Base-by-base conservation (phyloP, 1,284 basidiomycete genomes). In the Gomphus sp. region DNA sequence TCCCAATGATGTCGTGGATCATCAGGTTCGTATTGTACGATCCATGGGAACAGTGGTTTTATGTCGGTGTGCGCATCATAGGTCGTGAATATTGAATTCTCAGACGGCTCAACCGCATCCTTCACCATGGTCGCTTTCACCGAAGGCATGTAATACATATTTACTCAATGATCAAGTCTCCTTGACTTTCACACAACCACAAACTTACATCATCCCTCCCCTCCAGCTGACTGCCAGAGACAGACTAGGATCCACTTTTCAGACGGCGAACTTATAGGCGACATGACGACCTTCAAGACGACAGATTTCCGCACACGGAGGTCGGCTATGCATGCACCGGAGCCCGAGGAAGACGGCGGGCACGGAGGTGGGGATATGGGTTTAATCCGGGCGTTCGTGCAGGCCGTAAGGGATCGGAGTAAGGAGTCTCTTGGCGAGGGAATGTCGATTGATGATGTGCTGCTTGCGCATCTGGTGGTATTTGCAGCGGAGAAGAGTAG, bases 71-170 rank as follows among this genome's bases (percentile, higher is more conserved):
- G 28, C 14, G 16, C 25, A 11, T 45, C n/a, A 6, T 60, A 81
- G 78, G 83, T 91, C 48, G 90, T 92, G 62, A 92, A 91, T 68
- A 72, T 93, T 61, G 86, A 91, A 67, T 92, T 89, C 70, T 82
- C 85, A 22, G 82, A 80, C 53, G 88, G 89, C 28, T 76, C 80
- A 25, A 92, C 90, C 0, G 87, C 80, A 3, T 87, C 85, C 0
- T 88, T 93, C 70, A 91, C 89, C 18, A 91, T 93, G 89, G 79
- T 89, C 56, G 89, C 88, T 1, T 87, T 80, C 65, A 87, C 85
- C 3, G 58, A 59, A 55, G 58, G 58, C 54, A 50, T 31, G 52
- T 48, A n/a, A n/a, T n/a, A 4, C 16, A 22, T 25, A n/a, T n/a
- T 11, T 6, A 11, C 3, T 18, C 10, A 8, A 25, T 25, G 14